phyloP scores from a whole-genome alignment of 345 rosid genomes.

The Eucalyptus tenuipes region DNA sequence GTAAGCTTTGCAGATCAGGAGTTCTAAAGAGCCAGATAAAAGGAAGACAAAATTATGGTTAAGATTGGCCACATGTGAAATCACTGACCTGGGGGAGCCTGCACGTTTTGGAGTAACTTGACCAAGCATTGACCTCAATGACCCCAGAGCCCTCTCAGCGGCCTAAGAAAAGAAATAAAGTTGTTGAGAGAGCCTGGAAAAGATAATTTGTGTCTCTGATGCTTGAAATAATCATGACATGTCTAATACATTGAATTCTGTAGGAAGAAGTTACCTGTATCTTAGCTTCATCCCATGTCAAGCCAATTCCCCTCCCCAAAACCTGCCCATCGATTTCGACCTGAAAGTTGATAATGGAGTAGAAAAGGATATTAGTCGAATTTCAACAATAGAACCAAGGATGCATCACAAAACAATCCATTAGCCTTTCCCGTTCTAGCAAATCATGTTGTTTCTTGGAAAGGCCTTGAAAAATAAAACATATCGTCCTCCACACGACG shows the following conservation, averaged over 20 bases:
- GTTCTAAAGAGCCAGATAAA: background rate
- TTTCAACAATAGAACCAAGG: background rate
- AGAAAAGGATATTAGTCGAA: background rate
- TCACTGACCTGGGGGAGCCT: constrained; percentile 70
- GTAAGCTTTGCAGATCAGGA: background rate
- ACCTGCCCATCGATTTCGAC: constrained; percentile 93
- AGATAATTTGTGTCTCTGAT: background rate
- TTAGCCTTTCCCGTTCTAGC: background rate
- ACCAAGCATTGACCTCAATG: constrained; percentile 48
- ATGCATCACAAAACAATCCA: background rate
- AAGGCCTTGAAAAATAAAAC: background rate
- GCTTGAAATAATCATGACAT: background rate
- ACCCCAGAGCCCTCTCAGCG: constrained; percentile 81
- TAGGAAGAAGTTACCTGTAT: constrained; percentile 38
- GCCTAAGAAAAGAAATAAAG: constrained; percentile 32
- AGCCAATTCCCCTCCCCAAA: constrained; percentile 76
- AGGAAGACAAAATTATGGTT: background rate
- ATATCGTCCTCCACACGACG: background rate
- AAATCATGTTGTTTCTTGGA: background rate
- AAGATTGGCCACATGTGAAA: background rate
- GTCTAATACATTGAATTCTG: background rate
- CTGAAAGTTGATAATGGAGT: constrained; percentile 18
- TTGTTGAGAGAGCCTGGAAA: background rate
- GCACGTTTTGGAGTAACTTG: constrained; percentile 59
- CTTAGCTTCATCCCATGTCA: constrained; percentile 93